These are phyloP conservation scores for Pseudogymnoascus verrucosus DNA, from an alignment of 2,329 filamentous ascomycete species.

Conservation along the genomic window DNA sequence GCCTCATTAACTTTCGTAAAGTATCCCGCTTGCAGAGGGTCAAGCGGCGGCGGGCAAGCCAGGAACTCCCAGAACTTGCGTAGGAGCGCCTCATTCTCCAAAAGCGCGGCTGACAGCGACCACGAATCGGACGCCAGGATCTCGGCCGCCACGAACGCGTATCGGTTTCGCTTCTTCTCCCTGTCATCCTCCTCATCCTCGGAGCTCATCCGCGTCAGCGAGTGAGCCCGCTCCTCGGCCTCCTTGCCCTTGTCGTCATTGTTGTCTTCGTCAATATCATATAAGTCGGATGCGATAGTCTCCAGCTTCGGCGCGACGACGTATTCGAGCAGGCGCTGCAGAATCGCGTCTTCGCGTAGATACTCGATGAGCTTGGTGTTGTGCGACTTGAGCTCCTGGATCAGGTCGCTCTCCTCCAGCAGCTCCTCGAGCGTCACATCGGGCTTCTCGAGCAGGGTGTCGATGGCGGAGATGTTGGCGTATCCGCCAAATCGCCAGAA, in stretches of 20 bases:
- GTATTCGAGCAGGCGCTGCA: constrained; percentile 82
- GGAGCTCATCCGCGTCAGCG: constrained; percentile 39
- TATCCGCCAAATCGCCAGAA: constrained; percentile 99
- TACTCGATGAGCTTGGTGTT: constrained; percentile 97
- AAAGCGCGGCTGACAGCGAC: constrained; percentile 88
- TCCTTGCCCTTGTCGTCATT: constrained; percentile 37
- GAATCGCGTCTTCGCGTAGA: constrained; percentile 75
- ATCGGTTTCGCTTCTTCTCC: constrained; percentile 87
- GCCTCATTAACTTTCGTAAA: constrained; percentile 99
- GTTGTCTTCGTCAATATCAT: constrained; percentile 44
- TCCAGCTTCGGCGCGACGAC: constrained; percentile 73
- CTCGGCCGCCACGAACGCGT: constrained; percentile 88
- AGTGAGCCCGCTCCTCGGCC: constrained; percentile 39
- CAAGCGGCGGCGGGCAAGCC: constrained; percentile 72
- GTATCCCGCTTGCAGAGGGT: constrained; percentile 90
- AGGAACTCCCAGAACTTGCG: constrained; percentile 88
- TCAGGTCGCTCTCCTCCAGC: constrained; percentile 89
- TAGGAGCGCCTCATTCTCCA: constrained; percentile 73
- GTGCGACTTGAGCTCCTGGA: constrained; percentile 96
- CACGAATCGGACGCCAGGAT: constrained; percentile 92
- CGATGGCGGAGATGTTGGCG: constrained; percentile 93
- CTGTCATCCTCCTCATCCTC: constrained; percentile 60
- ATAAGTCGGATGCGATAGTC: constrained; percentile 43
- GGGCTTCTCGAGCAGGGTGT: constrained; percentile 90
- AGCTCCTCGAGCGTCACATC: constrained; percentile 94